Conservation (phyloP, 192 early-diverging fungal genomes). For the Gaertneriomyces sp. region DNA sequence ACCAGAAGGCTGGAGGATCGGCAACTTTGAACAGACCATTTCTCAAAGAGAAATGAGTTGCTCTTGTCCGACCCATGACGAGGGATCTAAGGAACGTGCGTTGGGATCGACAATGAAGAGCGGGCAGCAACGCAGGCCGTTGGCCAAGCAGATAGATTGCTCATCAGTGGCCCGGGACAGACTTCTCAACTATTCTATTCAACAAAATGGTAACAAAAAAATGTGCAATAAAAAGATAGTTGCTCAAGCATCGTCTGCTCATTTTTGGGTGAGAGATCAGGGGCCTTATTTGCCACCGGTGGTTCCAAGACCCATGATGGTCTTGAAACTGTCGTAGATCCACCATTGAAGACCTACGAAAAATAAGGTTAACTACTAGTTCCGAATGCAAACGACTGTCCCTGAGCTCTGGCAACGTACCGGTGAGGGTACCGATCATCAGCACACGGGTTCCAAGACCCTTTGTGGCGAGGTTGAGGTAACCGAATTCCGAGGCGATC, state of each 20-base stretch:
- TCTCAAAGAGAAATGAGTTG: conserved; percentile 14
- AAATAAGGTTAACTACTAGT: not conserved
- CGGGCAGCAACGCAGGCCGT: too few species aligned
- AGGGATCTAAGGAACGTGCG: conserved; percentile 63
- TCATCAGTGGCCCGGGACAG: too few species aligned
- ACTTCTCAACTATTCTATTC: too few species aligned
- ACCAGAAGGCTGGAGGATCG: conserved; percentile 31
- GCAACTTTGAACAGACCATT: conserved; percentile 3
- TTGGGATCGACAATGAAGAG: not conserved
- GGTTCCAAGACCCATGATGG: conserved; percentile 63
- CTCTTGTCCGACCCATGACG: conserved; percentile 36
- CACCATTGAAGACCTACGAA: conserved; percentile 68
- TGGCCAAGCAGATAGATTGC: too few species aligned
- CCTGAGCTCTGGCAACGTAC: conserved; percentile 21
- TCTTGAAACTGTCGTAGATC: conserved; percentile 82
- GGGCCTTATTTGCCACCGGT: conserved; percentile 49
- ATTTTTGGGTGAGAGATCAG: too few species aligned
- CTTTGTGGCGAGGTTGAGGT: conserved; percentile 58
- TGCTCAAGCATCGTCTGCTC: too few species aligned
- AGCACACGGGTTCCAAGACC: conserved; percentile 82
- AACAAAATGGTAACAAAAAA: too few species aligned
- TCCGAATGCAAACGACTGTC: not conserved
- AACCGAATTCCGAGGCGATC: conserved; percentile 46
- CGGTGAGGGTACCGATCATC: conserved; percentile 91
- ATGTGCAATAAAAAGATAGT: too few species aligned